Conservation (phyloP, 352 stramenopile genomes). For the Globisporangium echinulatum region DNA sequence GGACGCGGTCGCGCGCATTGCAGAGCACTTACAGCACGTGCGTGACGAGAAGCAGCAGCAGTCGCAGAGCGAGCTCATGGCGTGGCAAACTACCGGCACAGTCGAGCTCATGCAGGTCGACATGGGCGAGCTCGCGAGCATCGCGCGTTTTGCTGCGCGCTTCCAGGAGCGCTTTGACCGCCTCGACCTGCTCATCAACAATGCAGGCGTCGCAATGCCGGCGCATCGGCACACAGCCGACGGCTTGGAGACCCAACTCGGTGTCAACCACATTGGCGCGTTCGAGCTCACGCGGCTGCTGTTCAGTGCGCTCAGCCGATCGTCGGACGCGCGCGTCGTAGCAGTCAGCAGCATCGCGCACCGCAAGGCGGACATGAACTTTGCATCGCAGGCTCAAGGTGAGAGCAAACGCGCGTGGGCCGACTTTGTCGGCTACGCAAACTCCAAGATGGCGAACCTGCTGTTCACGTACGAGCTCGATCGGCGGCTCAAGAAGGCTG, state of each 20-base stretch:
- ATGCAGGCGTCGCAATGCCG: slow-evolving; percentile 21
- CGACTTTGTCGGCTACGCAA: slow-evolving; percentile 36
- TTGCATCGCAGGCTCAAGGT: slow-evolving; percentile 6
- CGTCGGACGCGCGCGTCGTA: slow-evolving; percentile 22
- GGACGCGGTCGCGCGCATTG: slow-evolving; percentile 23
- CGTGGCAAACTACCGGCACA: background rate
- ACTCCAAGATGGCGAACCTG: slow-evolving; percentile 52
- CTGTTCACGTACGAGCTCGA: slow-evolving; percentile 63
- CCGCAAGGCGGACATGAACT: slow-evolving; percentile 13
- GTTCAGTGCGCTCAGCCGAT: slow-evolving; percentile 24
- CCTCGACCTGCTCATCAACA: slow-evolving; percentile 31
- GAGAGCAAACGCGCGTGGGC: slow-evolving; percentile 10
- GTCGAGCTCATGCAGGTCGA: slow-evolving; percentile 24
- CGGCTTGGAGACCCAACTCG: slow-evolving; percentile 40
- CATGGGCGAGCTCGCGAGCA: slow-evolving; percentile 15
- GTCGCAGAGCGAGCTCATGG: background rate
- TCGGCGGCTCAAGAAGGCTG: slow-evolving; percentile 19
- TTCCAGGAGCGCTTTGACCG: slow-evolving; percentile 16
- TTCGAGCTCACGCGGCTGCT: slow-evolving; percentile 44
- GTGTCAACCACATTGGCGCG: slow-evolving; percentile 41
- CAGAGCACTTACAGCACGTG: slow-evolving; percentile 1
- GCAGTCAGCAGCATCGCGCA: slow-evolving; percentile 30
- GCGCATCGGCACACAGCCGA: slow-evolving; percentile 5
- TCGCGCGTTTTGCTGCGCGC: slow-evolving; percentile 11
- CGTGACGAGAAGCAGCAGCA: background rate